Evolutionary conservation across 108 stramenopile genomes (phyloP).

Genomic region (Chaetoceros tenuissimus): DNA sequence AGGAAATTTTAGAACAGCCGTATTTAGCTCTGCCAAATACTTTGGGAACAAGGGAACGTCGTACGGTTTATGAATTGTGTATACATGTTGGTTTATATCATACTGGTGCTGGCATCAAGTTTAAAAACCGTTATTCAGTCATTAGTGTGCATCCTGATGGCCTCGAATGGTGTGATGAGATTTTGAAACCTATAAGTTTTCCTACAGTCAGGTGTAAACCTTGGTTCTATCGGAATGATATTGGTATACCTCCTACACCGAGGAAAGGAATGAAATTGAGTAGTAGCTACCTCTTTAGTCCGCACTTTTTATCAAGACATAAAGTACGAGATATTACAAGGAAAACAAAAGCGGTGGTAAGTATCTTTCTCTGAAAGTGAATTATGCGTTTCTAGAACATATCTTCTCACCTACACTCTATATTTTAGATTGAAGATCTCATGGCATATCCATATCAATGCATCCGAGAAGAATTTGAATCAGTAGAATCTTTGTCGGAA

Average conservation of each 20-base stretch:
- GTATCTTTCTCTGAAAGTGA: no score
- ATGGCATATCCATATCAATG: slow-evolving; percentile 41
- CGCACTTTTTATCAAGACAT: slow-evolving; percentile 2
- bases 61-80: slow-evolving; percentile 52
- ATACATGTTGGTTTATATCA: slow-evolving; percentile 39
- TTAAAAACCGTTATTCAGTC: slow-evolving; percentile 29
- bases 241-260: neutral
- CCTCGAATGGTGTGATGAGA: slow-evolving; percentile 25
- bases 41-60: slow-evolving; percentile 46
- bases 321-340: slow-evolving; percentile 20
- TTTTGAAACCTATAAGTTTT: neutral
- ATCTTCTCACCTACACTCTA: slow-evolving; percentile 20
- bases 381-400: no score
- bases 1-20: slow-evolving; percentile 25
- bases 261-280: neutral
- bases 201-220: slow-evolving; percentile 30
- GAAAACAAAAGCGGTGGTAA: slow-evolving; percentile 6
- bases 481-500: slow-evolving; percentile 39
- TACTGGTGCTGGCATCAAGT: slow-evolving; percentile 18
- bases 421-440: slow-evolving; percentile 17
- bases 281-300: slow-evolving; percentile 1
- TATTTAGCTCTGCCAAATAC: slow-evolving; percentile 51
- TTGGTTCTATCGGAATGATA: slow-evolving; percentile 42
- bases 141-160: slow-evolving; percentile 57
- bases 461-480: slow-evolving; percentile 34